Evolutionary conservation across 768 basidiomycete genomes (phyloP), one percentile per base, ranked within the genome.

Genomic region (Brasilioporus rufonigricans): DNA sequence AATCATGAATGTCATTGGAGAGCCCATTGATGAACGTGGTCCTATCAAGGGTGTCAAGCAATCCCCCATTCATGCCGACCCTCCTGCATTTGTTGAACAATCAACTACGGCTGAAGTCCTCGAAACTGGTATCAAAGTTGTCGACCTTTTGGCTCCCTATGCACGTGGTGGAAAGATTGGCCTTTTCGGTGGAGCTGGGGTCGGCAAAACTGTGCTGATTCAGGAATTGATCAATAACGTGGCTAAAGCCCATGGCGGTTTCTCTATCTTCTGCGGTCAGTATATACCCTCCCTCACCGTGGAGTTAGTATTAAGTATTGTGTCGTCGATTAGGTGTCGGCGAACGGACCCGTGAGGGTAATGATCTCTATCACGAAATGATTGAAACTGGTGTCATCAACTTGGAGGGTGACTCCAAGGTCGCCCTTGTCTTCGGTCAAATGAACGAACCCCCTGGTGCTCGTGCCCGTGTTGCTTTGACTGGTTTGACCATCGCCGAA

Each of bases 381-480:
- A 98, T 98, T 77, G 96, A 99, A 76, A 99, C 97, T 54, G 97
- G 97, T 86, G 97, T 99, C 84, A 99, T 99, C 84, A 96, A 98
- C 79, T 87, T 98, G 71, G 85, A 98, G 72, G 97, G 96, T 76
- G 95, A 98, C 76, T 99, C 97, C 74, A 99, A 99, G 85, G 97
- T 98, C 77, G 96, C 97, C 68, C 87, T 99, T 61, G 97, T 99
- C 65, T 99, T 99, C 81, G 97, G 97, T 82, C 97, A 99, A 80
- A 99, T 99, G 97, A 99, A 99, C 80, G 97, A 99, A 82, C 97
- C 97, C 73, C 97, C 97, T 67, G 97, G 97, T 85, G 97, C 97
- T 65, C 95, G 97, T 86, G 97, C 97, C 69, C 97, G 97, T 90
- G 97, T 99, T 68, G 97, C 97, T 61, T 86, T 99, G 67, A 98